Conservation (phyloP, 257 asterid species). For the Solanum appendiculatum region DNA sequence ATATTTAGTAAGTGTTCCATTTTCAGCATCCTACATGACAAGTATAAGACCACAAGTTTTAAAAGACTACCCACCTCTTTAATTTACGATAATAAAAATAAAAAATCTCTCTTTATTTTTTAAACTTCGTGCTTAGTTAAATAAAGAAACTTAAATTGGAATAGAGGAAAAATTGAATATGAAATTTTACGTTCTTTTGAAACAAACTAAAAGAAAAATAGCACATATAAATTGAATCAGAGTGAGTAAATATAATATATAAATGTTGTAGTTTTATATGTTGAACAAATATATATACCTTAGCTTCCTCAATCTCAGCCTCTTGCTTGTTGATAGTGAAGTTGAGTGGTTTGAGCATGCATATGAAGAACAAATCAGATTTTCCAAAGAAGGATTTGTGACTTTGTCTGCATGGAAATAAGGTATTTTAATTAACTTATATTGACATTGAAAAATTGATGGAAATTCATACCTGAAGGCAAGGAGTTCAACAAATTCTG, state of each 20-base stretch:
- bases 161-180: no score
- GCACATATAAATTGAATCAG: neutral
- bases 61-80: no score
- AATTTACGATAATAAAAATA: neutral
- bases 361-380: constrained; percentile 80
- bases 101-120: no score
- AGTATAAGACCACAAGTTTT: no score
- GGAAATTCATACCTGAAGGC: constrained; percentile 53
- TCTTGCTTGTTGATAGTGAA: constrained; percentile 62
- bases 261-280: neutral
- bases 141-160: neutral
- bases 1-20: no score
- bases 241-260: neutral
- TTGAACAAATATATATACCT: constrained; percentile 28
- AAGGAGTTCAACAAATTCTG: constrained; percentile 65
- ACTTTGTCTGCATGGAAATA: constrained; percentile 47
- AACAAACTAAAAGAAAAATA: neutral
- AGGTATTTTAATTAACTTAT: neutral
- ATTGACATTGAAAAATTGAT: neutral
- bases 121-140: no score
- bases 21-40: neutral
- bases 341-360: constrained; percentile 79
- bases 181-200: neutral
- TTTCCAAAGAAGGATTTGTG: constrained; percentile 76
- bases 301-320: constrained; percentile 85